Conservation (phyloP, 257 asterid genomes). For the Striga asiatica region DNA sequence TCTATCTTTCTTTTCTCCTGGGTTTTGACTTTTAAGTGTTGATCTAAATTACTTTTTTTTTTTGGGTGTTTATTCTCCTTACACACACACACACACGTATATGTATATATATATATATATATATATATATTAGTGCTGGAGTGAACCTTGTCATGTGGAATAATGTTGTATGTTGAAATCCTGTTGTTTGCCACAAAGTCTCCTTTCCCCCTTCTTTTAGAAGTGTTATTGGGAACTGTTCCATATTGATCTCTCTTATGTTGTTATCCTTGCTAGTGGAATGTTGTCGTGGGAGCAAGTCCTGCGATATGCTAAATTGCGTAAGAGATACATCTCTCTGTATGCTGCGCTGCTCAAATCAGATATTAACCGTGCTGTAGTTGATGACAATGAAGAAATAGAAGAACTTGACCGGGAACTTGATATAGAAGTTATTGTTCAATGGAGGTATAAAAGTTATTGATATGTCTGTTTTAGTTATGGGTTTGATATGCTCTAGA, state of each 20-base stretch:
- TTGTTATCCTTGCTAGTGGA: slow-evolving; percentile 51
- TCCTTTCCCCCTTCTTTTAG: not conserved
- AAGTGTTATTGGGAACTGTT: slow-evolving; percentile 3
- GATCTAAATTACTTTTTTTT: not conserved
- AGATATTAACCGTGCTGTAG: slow-evolving; percentile 53
- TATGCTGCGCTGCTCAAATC: slow-evolving; percentile 77
- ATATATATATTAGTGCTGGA: no score
- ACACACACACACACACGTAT: no score
- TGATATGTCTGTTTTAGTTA: slow-evolving; percentile 1
- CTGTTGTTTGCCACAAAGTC: not conserved
- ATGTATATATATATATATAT: no score
- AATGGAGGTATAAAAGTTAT: slow-evolving; percentile 64
- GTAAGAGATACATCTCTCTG: slow-evolving; percentile 71
- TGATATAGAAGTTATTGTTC: slow-evolving; percentile 76
- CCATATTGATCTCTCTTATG: not conserved
- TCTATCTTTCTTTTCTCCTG: not conserved
- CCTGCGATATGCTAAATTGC: slow-evolving; percentile 58
- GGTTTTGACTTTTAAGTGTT: not conserved
- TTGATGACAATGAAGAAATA: slow-evolving; percentile 73
- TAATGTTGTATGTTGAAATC: not conserved
- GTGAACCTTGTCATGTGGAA: not conserved
- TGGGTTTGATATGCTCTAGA: slow-evolving; percentile 2
- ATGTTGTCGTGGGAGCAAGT: slow-evolving; percentile 93
- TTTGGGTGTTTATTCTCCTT: no score
- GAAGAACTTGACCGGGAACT: slow-evolving; percentile 84